phyloP scores from a whole-genome alignment of 202 grass and related monocot genomes.

The Musa balbisiana region DNA sequence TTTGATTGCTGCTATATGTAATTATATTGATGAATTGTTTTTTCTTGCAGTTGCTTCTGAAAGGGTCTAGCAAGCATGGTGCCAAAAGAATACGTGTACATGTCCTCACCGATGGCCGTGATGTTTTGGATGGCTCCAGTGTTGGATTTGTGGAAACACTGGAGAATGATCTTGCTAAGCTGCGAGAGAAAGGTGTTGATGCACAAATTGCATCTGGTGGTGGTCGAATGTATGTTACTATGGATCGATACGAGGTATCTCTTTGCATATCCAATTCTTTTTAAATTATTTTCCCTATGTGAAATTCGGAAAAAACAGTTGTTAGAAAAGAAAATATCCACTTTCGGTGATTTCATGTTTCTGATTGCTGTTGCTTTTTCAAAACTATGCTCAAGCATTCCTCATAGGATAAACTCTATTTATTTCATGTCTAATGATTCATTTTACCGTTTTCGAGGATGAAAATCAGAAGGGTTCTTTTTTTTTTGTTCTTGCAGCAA shows the following conservation, averaged over 20 bases:
- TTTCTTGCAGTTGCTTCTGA: constrained; percentile 63
- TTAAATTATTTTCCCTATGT: neutral
- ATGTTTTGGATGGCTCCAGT: constrained; percentile 93
- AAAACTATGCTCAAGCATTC: too few species aligned
- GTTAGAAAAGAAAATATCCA: too few species aligned
- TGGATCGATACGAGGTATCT: constrained; percentile 94
- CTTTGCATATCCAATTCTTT: neutral
- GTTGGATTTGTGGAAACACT: constrained; percentile 83
- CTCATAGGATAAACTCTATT: too few species aligned
- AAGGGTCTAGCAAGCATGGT: constrained; percentile 74
- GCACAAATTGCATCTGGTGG: constrained; percentile 79
- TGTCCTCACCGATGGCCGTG: constrained; percentile 89
- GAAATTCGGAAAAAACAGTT: neutral
- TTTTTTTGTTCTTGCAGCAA: too few species aligned
- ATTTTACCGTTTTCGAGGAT: neutral
- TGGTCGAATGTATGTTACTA: constrained; percentile 94
- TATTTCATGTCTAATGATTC: neutral
- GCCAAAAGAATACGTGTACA: constrained; percentile 88
- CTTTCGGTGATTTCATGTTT: too few species aligned
- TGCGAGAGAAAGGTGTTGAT: constrained; percentile 73
- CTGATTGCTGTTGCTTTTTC: too few species aligned
- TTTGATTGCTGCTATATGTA: neutral
- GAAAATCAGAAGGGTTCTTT: too few species aligned
- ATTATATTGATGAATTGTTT: constrained; percentile 4
- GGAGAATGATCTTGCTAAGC: constrained; percentile 61